Evolutionary conservation across 768 basidiomycete genomes (phyloP).

Genomic region (Rhizopogon vinicolor): DNA sequence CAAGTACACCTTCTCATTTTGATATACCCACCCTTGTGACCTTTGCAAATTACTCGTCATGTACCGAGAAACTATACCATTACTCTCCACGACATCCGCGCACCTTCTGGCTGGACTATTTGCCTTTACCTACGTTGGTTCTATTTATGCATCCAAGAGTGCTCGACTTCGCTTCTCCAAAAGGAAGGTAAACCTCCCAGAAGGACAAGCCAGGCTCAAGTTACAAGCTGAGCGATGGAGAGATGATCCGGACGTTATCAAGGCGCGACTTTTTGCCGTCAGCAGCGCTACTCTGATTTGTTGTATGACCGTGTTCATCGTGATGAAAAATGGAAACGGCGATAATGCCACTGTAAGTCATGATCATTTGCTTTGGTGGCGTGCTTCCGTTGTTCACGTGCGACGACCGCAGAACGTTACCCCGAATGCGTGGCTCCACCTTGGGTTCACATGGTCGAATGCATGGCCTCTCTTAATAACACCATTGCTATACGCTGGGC

Average conservation of each 20-base stretch:
- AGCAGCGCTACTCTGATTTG: constrained; percentile 55
- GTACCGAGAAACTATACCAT: constrained; percentile 8
- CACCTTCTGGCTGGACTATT: constrained; percentile 57
- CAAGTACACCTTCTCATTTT: not conserved
- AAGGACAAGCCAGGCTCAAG: constrained; percentile 25
- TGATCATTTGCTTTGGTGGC: not conserved
- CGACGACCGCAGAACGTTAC: not conserved
- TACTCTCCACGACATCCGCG: constrained; percentile 32
- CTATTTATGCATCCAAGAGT: constrained; percentile 71
- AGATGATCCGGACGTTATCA: constrained; percentile 83
- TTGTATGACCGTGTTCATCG: constrained; percentile 43
- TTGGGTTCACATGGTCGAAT: constrained; percentile 32
- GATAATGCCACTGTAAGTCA: not conserved
- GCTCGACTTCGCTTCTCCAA: constrained; percentile 51
- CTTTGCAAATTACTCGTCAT: not conserved
- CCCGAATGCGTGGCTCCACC: constrained; percentile 23
- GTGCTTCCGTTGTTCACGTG: not conserved
- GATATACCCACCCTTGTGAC: not conserved
- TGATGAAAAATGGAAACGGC: constrained; percentile 26
- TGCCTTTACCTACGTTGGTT: constrained; percentile 72
- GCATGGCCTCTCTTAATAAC: constrained; percentile 57
- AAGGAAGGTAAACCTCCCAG: constrained; percentile 19
- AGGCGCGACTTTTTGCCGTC: constrained; percentile 70
- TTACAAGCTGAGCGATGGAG: constrained; percentile 52
- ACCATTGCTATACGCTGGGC: constrained; percentile 73